A percentile compares a stretch with the other conserved stretches of the same genome.
phyloP scores from a whole-genome alignment of 2,329 filamentous ascomycete genomes.

The Triangularia setosa region DNA sequence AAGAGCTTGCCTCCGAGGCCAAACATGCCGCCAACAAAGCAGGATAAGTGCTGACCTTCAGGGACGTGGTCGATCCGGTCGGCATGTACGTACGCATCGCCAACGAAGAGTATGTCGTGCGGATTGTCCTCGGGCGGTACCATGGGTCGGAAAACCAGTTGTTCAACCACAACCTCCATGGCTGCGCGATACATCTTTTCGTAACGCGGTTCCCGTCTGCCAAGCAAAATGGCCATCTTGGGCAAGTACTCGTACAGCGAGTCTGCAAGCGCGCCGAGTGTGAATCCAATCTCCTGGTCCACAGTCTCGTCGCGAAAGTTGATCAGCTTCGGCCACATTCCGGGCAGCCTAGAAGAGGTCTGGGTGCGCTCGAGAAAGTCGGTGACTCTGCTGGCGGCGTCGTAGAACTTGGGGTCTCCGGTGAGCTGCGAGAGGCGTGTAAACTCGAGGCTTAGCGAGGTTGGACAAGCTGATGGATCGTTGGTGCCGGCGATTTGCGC shows the following conservation, averaged over 20 bases:
- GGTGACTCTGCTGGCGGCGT: constrained; percentile 71
- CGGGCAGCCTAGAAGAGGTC: constrained; percentile 65
- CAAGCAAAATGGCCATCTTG: constrained; percentile 62
- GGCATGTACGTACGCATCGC: constrained; percentile 27
- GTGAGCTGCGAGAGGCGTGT: constrained; percentile 67
- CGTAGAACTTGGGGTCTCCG: constrained; percentile 65
- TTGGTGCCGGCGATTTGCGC: constrained; percentile 32
- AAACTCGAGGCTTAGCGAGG: constrained; percentile 67
- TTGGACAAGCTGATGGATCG: constrained; percentile 39
- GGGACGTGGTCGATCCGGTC: constrained; percentile 29
- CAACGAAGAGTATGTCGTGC: constrained; percentile 61
- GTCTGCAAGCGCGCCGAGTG: constrained; percentile 52
- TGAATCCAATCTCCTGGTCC: constrained; percentile 39
- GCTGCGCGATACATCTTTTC: constrained; percentile 59
- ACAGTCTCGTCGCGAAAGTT: constrained; percentile 52
- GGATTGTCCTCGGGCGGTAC: constrained; percentile 56
- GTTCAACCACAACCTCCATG: constrained; percentile 55
- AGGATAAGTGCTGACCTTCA: constrained; percentile 41
- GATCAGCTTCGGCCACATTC: constrained; percentile 68
- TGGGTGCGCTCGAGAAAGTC: constrained; percentile 66
- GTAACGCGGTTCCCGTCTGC: constrained; percentile 59
- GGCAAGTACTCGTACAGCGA: constrained; percentile 58
- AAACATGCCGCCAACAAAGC: constrained; percentile 49
- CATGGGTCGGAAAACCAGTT: constrained; percentile 69
- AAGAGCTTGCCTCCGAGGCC: constrained; percentile 44